phyloP scores from a whole-genome alignment of 176 grass and related monocot species.

The Triticum dicoccoides region DNA sequence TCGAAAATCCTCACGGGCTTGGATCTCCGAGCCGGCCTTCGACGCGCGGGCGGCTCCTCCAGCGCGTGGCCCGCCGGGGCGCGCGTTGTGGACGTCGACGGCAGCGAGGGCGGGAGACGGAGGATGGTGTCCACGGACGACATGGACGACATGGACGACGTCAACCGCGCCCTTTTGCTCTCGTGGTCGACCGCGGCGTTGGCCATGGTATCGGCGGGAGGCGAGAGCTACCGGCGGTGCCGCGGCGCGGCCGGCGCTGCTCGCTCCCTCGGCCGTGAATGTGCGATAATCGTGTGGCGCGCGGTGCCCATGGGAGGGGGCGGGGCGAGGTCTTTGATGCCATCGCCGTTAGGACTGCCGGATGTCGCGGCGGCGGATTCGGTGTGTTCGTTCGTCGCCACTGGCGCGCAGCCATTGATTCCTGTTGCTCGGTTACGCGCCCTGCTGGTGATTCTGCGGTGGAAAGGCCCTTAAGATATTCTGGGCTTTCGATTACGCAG shows the following conservation, averaged over 20 bases:
- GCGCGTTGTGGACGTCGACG: background rate
- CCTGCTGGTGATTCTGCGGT: background rate
- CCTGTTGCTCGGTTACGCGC: background rate
- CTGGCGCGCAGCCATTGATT: slow-evolving; percentile 16
- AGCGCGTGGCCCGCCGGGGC: slow-evolving; percentile 10
- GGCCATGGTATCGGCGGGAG: slow-evolving; percentile 29
- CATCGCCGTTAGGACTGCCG: background rate
- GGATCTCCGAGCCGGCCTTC: background rate
- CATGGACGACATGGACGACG: slow-evolving; percentile 13
- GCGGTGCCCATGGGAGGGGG: slow-evolving; percentile 26
- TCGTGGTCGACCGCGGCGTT: background rate
- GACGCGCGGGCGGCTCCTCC: slow-evolving; percentile 30
- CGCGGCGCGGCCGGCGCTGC: slow-evolving; percentile 18
- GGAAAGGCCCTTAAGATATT: background rate
- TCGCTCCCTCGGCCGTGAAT: slow-evolving; percentile 9
- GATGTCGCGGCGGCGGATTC: background rate
- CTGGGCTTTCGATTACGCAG: background rate
- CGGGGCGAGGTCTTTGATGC: slow-evolving; percentile 24
- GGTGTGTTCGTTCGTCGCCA: slow-evolving; percentile 16
- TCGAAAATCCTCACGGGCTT: slow-evolving; percentile 43
- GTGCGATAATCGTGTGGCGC: background rate
- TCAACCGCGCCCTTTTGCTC: background rate
- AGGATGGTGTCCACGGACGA: background rate
- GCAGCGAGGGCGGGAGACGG: background rate
- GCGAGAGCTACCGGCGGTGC: slow-evolving; percentile 27